Percentiles rank a stretch among this genome's conserved stretches.
Conservation (phyloP, 176 grass and related monocot species). For the Pontederia paniculata region DNA sequence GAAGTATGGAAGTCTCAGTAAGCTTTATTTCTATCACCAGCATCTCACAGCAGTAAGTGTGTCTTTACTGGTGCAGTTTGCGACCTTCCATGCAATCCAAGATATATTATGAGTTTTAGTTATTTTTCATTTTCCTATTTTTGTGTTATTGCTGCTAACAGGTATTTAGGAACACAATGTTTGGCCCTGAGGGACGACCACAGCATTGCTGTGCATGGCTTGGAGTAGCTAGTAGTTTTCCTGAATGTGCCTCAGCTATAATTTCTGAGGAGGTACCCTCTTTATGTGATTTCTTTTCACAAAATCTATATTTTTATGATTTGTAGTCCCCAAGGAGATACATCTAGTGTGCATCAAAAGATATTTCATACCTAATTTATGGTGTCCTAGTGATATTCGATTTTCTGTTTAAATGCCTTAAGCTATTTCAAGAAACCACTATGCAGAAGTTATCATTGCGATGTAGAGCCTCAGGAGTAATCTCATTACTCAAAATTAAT, state of each 20-base stretch:
- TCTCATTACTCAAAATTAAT: too few species aligned
- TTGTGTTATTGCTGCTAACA: slow-evolving; percentile 27
- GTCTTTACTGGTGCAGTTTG: not conserved
- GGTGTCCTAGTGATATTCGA: too few species aligned
- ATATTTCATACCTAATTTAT: too few species aligned
- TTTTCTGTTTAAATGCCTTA: too few species aligned
- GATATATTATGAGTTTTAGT: too few species aligned
- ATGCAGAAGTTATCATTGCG: too few species aligned
- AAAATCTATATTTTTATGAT: not conserved
- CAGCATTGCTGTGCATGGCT: slow-evolving; percentile 99
- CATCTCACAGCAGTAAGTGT: slow-evolving; percentile 90
- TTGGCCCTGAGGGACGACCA: slow-evolving; percentile 91
- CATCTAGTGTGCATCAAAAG: not conserved
- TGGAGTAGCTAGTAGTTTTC: slow-evolving; percentile 94
- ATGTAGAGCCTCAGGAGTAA: too few species aligned
- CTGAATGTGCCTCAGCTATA: slow-evolving; percentile 90
- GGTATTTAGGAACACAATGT: slow-evolving; percentile 99
- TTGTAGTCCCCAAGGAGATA: not conserved
- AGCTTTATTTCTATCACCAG: slow-evolving; percentile 96
- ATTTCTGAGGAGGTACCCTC: slow-evolving; percentile 78
- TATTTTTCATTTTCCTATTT: not conserved
- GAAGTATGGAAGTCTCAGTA: slow-evolving; percentile 94
- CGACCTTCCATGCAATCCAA: too few species aligned
- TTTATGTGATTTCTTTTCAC: slow-evolving; percentile 10
- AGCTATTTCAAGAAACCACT: too few species aligned